These are phyloP conservation scores for Aspergillus fischeri DNA, from an alignment of 2,329 filamentous ascomycete genomes.

Conservation along the genomic window DNA sequence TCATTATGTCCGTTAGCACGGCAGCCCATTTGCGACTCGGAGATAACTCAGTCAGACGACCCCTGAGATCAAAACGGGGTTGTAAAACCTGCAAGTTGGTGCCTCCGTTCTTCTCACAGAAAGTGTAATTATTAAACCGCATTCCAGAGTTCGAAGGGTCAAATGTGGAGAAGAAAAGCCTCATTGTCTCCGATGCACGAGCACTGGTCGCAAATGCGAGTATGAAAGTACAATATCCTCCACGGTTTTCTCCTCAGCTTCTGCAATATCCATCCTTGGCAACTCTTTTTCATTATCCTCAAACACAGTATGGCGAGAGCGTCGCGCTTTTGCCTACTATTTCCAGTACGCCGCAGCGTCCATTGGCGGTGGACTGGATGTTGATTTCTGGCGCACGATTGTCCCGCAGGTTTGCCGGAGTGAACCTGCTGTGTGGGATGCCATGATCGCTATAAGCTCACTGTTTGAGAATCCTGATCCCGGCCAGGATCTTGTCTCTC, in stretches of 20 bases:
- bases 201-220: constrained; percentile 32
- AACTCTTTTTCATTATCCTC: constrained; percentile 17
- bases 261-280: constrained; percentile 2
- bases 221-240: constrained; percentile 17
- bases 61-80: constrained; percentile 22
- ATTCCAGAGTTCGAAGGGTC: constrained; percentile 25
- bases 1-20: neutral
- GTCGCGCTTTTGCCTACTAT: constrained; percentile 38
- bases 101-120: neutral
- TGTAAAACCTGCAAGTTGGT: constrained; percentile 34
- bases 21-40: neutral
- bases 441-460: constrained; percentile 34
- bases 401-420: constrained; percentile 33
- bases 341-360: constrained; percentile 28
- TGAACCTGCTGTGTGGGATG: constrained; percentile 38
- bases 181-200: constrained; percentile 28
- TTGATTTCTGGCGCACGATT: constrained; percentile 33
- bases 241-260: constrained; percentile 4
- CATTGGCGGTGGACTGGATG: constrained; percentile 31
- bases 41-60: constrained; percentile 1
- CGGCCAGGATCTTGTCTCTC: constrained; percentile 4
- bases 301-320: constrained; percentile 27
- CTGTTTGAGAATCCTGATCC: constrained; percentile 29
- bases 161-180: constrained; percentile 37
- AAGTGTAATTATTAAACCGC: constrained; percentile 2